Base-by-base conservation (phyloP, 2,329 filamentous ascomycete genomes). In the Epicoccum sorghinum region DNA sequence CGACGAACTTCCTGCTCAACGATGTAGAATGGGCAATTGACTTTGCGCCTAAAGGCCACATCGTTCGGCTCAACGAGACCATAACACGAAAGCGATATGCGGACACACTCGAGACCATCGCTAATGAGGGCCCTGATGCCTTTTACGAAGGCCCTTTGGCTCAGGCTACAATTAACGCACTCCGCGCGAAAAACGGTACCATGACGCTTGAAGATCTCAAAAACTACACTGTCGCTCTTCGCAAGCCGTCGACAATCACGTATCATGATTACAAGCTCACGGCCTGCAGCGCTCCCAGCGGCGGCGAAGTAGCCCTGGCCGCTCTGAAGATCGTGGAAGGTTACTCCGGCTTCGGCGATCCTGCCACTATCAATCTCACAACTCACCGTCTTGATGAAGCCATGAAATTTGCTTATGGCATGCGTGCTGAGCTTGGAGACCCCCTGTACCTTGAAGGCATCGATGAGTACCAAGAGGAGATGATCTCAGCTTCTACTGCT, bases 331-430 rank as follows among this genome's bases (percentile, higher is more conserved):
- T 88, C 29, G 83, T 97, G 74, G 88, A 93, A 72, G 89, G 90
- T 14, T 96, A 91, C 66, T 76, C 83, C 0, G 73, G 78, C 33
- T 86, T 93, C 42, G 86, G 85, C 14, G 76, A 85, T 1, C 75
- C 78, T 1, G 77, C 83, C 38, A 77, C 74, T 14, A 61, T 83
- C 18, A 87, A 91, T 62, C 77, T 96, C 0, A 91, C 87, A 33
- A 88, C 88, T 0, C 95, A 98, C 75, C 85, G 90, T 12, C 83
- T 96, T 60, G 86, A 91, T 67, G 95, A 98, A 79, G 89, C 92
- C 10, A 91, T 96, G 78, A 85, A 91, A 22, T 98, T 96, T 72
- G 92, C 86, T 3, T 98, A 97, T 70, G 92, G 88, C 33, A 73
- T 80, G 64, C 86, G 92, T 52, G 82, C 86, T n/a, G 82, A 87